These are phyloP conservation scores for Phaeotremella skinneri DNA, from an alignment of 768 basidiomycete species.

Conservation along the genomic window DNA sequence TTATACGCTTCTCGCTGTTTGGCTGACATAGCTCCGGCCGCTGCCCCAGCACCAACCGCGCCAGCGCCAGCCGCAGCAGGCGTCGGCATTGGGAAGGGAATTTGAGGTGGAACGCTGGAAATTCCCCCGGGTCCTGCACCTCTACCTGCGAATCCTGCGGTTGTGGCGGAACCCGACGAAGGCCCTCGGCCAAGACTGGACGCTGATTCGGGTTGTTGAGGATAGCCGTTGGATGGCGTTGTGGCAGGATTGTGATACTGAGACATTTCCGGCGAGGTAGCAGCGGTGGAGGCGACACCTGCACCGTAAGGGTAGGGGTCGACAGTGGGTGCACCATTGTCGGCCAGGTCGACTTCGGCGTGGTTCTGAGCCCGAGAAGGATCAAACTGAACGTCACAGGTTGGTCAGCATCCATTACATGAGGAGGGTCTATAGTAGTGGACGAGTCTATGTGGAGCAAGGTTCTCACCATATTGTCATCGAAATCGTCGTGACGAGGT, in stretches of 20 bases:
- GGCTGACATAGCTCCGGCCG: constrained; percentile 30
- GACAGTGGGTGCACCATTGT: constrained; percentile 28
- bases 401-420: background rate
- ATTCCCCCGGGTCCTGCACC: constrained; percentile 32
- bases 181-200: constrained; percentile 41
- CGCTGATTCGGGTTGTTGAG: constrained; percentile 14
- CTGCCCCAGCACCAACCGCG: constrained; percentile 23
- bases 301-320: constrained; percentile 45
- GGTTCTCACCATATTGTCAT: constrained; percentile 48
- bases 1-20: constrained; percentile 50
- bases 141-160: constrained; percentile 48
- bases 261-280: constrained; percentile 42
- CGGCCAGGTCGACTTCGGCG: constrained; percentile 42
- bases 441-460: background rate
- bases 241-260: constrained; percentile 44
- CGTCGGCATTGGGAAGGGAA: constrained; percentile 26
- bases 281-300: constrained; percentile 41
- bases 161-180: constrained; percentile 36
- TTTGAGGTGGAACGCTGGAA: constrained; percentile 8
- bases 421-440: too few relatives aligned
- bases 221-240: constrained; percentile 38
- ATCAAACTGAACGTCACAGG: constrained; percentile 39
- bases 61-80: constrained; percentile 20
- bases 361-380: constrained; percentile 44
- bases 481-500: constrained; percentile 41